phyloP scores from a whole-genome alignment of 805 yeast species.

The Saccharomycopsis microspora region DNA sequence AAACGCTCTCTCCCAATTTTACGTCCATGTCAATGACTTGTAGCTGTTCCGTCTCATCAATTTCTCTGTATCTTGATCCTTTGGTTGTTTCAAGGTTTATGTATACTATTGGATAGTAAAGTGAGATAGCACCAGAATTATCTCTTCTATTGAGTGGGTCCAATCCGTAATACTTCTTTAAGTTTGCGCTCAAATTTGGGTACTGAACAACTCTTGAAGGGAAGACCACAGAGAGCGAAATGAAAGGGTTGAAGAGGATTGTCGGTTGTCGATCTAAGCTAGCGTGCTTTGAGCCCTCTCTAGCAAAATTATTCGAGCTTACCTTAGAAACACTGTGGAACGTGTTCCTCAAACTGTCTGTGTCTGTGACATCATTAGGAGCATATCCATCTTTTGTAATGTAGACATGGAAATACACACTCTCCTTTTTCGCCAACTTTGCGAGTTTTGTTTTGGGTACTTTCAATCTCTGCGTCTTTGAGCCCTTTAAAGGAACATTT shows the following conservation, averaged over 20 bases:
- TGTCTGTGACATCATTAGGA: too few relatives aligned
- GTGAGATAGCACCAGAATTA: constrained; percentile 8
- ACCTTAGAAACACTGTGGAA: too few relatives aligned
- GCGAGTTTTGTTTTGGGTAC: background rate
- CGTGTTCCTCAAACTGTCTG: too few relatives aligned
- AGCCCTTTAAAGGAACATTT: too few relatives aligned
- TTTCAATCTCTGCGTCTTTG: too few relatives aligned
- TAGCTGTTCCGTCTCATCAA: too few relatives aligned
- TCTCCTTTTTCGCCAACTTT: background rate
- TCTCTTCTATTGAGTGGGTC: constrained; percentile 11
- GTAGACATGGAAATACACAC: constrained; percentile 1
- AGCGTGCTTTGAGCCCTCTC: background rate
- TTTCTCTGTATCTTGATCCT: too few relatives aligned
- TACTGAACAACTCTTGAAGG: background rate
- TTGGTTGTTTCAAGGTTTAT: background rate
- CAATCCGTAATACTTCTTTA: background rate
- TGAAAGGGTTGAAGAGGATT: background rate
- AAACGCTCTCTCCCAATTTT: too few relatives aligned
- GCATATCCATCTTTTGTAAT: too few relatives aligned
- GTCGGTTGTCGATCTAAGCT: background rate
- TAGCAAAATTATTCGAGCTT: too few relatives aligned
- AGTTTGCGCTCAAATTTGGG: background rate
- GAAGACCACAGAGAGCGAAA: constrained; percentile 2
- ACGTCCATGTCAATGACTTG: too few relatives aligned
- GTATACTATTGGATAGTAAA: constrained; percentile 6